phyloP scores from a whole-genome alignment of 1,284 basidiomycete genomes.

The Melanopsichium pennsylvanicum region DNA sequence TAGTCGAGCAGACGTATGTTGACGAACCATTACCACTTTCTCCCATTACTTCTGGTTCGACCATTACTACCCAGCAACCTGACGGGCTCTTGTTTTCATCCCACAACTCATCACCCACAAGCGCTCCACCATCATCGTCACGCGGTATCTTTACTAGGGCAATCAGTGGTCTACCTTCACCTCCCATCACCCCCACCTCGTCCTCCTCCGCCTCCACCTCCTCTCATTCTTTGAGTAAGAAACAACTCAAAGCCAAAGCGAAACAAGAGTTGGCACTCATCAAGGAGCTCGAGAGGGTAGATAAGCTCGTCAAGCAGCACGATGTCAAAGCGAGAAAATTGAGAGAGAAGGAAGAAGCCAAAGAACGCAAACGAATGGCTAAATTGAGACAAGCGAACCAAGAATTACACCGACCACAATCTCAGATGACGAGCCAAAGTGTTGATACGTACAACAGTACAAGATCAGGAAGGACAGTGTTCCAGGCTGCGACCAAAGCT shows the following conservation, averaged over 20 bases:
- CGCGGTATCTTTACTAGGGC: constrained; percentile 9
- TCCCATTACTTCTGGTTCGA: constrained; percentile 10
- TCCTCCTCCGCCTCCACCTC: neutral
- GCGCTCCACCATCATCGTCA: neutral
- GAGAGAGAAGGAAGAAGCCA: constrained; percentile 21
- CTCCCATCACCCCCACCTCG: constrained; percentile 20
- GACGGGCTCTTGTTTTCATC: constrained; percentile 15
- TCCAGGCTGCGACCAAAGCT: constrained; percentile 26
- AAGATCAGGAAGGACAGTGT: constrained; percentile 22
- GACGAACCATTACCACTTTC: constrained; percentile 4
- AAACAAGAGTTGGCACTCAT: constrained; percentile 53
- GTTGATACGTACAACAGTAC: neutral
- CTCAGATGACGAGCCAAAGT: neutral
- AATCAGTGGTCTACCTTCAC: constrained; percentile 7
- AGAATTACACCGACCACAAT: neutral
- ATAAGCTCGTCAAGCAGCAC: constrained; percentile 50
- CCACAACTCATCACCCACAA: neutral
- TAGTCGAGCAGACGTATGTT: neutral
- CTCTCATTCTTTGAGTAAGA: too few relatives aligned
- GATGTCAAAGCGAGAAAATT: constrained; percentile 41
- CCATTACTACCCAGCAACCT: neutral
- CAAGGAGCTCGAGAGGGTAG: constrained; percentile 42
- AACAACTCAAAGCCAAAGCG: constrained; percentile 43
- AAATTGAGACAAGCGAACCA: constrained; percentile 15
- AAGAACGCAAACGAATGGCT: constrained; percentile 18